phyloP scores from a whole-genome alignment of 805 yeast species.

The Ogataea pilisensis region DNA sequence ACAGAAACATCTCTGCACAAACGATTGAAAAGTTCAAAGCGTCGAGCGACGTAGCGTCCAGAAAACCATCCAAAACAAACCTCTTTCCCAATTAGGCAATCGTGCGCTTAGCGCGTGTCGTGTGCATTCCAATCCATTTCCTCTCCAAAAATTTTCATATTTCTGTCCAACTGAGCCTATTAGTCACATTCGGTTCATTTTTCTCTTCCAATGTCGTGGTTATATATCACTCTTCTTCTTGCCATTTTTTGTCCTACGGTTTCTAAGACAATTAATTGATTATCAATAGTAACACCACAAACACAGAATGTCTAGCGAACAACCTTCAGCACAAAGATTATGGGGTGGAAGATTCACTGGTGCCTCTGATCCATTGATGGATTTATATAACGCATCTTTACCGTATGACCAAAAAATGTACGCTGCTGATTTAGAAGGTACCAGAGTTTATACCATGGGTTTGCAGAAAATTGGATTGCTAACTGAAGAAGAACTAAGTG shows the following conservation, averaged over 20 bases:
- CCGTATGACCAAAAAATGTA: conserved; percentile 96
- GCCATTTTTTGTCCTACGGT: too few relatives aligned
- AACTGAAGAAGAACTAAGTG: conserved; percentile 64
- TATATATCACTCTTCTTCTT: too few relatives aligned
- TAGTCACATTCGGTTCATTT: background rate
- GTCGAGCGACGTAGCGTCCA: too few relatives aligned
- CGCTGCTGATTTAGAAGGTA: conserved; percentile 89
- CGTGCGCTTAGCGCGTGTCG: too few relatives aligned
- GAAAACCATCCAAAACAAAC: too few relatives aligned
- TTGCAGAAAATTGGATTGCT: conserved; percentile 73
- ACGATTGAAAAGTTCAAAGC: too few relatives aligned
- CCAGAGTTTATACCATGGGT: conserved; percentile 89
- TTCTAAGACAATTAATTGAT: too few relatives aligned
- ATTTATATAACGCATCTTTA: conserved; percentile 90
- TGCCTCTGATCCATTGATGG: conserved; percentile 96
- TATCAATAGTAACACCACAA: too few relatives aligned
- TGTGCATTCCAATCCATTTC: background rate
- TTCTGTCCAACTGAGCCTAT: background rate
- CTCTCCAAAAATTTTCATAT: conserved; percentile 1
- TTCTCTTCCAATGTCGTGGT: too few relatives aligned
- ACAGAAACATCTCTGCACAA: too few relatives aligned
- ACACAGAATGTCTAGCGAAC: conserved; percentile 29
- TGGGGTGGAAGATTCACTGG: conserved; percentile 99
- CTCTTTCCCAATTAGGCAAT: too few relatives aligned
- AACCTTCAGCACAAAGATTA: conserved; percentile 66